Percentiles rank a stretch among this genome's conserved stretches.
These are phyloP conservation scores for Leishmania martiniquensis DNA, from an alignment of 208 protist genomes.

Conservation along the genomic window DNA sequence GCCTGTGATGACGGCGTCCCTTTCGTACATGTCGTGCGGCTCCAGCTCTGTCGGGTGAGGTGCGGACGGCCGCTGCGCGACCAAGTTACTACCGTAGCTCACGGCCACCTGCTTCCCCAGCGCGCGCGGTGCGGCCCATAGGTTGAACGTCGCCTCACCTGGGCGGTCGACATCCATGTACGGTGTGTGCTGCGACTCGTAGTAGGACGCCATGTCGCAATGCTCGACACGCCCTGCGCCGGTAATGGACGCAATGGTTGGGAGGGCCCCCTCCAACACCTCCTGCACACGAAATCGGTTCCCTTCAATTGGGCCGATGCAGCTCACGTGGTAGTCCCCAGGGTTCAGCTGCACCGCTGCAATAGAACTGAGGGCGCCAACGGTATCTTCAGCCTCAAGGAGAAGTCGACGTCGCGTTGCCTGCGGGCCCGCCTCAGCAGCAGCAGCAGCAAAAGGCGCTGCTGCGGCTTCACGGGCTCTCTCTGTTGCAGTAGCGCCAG, in stretches of 20 bases:
- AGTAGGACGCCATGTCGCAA: slow-evolving; percentile 52
- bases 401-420: slow-evolving; percentile 9
- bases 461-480: neutral
- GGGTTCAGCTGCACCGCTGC: slow-evolving; percentile 57
- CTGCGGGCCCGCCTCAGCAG: neutral
- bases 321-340: slow-evolving; percentile 81
- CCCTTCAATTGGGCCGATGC: slow-evolving; percentile 63
- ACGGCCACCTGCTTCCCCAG: slow-evolving; percentile 40
- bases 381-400: slow-evolving; percentile 23
- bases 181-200: slow-evolving; percentile 65
- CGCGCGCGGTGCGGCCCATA: slow-evolving; percentile 66
- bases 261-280: slow-evolving; percentile 58
- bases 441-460: neutral
- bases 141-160: slow-evolving; percentile 67
- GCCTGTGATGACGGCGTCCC: slow-evolving; percentile 70
- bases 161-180: slow-evolving; percentile 65
- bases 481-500: neutral
- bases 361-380: slow-evolving; percentile 41
- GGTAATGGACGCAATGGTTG: slow-evolving; percentile 44
- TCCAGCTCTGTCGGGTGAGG: slow-evolving; percentile 26
- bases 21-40: slow-evolving; percentile 29
- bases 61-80: slow-evolving; percentile 33
- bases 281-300: slow-evolving; percentile 68
- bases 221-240: slow-evolving; percentile 31
- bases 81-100: slow-evolving; percentile 40